These are phyloP conservation scores for Colletotrichum incanum DNA, from an alignment of 2,329 filamentous ascomycete species.

Conservation along the genomic window DNA sequence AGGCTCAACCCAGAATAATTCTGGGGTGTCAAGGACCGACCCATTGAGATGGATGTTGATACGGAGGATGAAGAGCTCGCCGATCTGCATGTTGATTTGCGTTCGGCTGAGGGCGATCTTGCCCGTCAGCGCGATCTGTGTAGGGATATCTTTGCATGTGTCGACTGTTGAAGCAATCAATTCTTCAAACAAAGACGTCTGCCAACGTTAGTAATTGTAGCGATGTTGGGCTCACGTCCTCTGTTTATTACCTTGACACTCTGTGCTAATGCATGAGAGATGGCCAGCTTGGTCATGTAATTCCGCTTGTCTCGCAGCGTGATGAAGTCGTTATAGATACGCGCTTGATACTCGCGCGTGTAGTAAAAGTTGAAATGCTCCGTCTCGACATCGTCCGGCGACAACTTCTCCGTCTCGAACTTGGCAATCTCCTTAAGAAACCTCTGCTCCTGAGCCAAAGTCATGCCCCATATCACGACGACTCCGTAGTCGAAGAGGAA, in stretches of 20 bases:
- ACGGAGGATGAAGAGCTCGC: slow-evolving; percentile 95
- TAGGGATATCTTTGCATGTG: slow-evolving; percentile 91
- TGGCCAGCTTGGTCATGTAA: slow-evolving; percentile 98
- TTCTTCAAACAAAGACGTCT: slow-evolving; percentile 97
- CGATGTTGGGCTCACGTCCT: neutral
- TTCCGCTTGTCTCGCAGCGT: slow-evolving; percentile 93
- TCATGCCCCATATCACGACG: slow-evolving; percentile 99
- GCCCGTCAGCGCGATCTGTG: slow-evolving; percentile 92
- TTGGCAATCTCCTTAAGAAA: slow-evolving; percentile 96
- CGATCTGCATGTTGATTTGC: slow-evolving; percentile 99
- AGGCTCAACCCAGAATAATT: slow-evolving; percentile 98
- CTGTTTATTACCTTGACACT: slow-evolving; percentile 82
- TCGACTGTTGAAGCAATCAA: slow-evolving; percentile 95
- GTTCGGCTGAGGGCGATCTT: slow-evolving; percentile 90
- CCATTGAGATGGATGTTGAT: slow-evolving; percentile 99
- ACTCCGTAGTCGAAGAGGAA: slow-evolving; percentile 99
- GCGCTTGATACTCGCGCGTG: slow-evolving; percentile 95
- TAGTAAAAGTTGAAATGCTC: slow-evolving; percentile 99
- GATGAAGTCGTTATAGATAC: slow-evolving; percentile 99
- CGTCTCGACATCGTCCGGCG: slow-evolving; percentile 90
- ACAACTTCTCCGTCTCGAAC: slow-evolving; percentile 93
- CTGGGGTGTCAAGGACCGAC: slow-evolving; percentile 94
- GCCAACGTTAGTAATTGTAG: slow-evolving; percentile 6
- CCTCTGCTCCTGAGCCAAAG: slow-evolving; percentile 86
- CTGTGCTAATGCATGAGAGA: slow-evolving; percentile 94